A percentile compares a stretch with the other conserved stretches of the same genome.
phyloP scores from a whole-genome alignment of 495 filamentous ascomycete species.

The Lophiostoma macrostomum region DNA sequence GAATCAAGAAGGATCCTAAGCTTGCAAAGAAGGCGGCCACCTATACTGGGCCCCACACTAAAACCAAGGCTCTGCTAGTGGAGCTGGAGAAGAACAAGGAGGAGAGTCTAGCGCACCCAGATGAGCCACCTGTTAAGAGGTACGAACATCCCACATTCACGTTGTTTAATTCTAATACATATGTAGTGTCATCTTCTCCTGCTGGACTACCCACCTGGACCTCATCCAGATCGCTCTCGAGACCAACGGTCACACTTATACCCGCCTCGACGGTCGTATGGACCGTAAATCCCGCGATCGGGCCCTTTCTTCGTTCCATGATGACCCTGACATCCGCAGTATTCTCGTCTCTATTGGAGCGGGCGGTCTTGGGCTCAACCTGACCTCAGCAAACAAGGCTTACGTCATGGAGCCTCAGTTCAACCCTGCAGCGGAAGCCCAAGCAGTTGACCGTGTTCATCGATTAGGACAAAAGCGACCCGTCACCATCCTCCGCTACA shows the following conservation, averaged over 20 bases:
- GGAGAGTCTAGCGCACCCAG: conserved; percentile 56
- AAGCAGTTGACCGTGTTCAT: conserved; percentile 92
- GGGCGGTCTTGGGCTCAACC: conserved; percentile 87
- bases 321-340: conserved; percentile 67
- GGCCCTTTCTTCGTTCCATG: conserved; percentile 72
- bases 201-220: conserved; percentile 91
- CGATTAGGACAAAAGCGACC: conserved; percentile 83
- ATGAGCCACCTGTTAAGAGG: conserved; percentile 69
- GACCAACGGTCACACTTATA: conserved; percentile 61
- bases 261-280: conserved; percentile 90
- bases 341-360: conserved; percentile 90
- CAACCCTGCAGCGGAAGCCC: conserved; percentile 91
- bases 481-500: conserved; percentile 76
- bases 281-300: conserved; percentile 62
- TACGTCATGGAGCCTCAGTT: conserved; percentile 99
- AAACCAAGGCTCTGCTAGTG: conserved; percentile 74
- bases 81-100: conserved; percentile 59
- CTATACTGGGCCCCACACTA: conserved; percentile 86
- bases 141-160: conserved; percentile 1
- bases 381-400: conserved; percentile 78
- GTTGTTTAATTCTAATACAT: neutral
- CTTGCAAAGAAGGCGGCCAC: conserved; percentile 60
- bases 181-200: conserved; percentile 77
- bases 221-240: conserved; percentile 83
- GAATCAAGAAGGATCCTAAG: conserved; percentile 48